Percentiles rank a stretch among this genome's conserved stretches.
These are phyloP conservation scores for Pinus taeda DNA, from an alignment of 75 land plant genomes.

Conservation along the genomic window DNA sequence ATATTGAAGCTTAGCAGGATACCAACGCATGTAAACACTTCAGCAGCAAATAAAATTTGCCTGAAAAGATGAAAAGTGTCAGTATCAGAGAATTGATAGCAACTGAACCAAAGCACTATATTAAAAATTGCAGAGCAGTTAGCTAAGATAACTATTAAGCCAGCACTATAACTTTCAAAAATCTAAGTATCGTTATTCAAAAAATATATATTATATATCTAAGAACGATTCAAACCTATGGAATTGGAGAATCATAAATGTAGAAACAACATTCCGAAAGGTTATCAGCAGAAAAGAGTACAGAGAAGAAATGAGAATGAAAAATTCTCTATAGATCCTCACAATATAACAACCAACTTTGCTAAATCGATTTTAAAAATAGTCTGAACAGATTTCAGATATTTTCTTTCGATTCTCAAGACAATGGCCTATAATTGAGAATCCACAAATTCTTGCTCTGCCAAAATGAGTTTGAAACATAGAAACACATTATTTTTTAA, in stretches of 20 bases:
- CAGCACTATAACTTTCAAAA: background rate
- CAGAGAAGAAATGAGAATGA: background rate
- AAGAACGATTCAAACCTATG: too few relatives aligned
- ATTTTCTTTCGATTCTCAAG: background rate
- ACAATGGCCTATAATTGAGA: background rate
- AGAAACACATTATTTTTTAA: background rate
- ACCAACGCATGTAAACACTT: too few relatives aligned
- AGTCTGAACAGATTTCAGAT: background rate
- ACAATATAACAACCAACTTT: background rate
- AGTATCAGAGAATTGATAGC: background rate
- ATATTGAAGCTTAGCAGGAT: too few relatives aligned
- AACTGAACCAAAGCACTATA: background rate
- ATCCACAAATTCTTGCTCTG: background rate
- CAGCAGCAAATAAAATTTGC: too few relatives aligned
- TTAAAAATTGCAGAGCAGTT: background rate
- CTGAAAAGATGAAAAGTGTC: conserved; percentile 30
- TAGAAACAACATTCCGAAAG: background rate
- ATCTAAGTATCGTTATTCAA: background rate
- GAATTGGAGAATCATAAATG: background rate
- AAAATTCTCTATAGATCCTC: background rate
- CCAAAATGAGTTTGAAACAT: background rate
- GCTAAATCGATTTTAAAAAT: background rate
- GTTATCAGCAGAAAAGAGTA: background rate
- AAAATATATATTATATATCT: too few relatives aligned
- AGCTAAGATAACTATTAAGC: background rate